A percentile compares a stretch with the other conserved stretches of the same genome.
Conservation (phyloP, 2,329 filamentous ascomycete genomes). For the Arthrobotrys iridis region DNA sequence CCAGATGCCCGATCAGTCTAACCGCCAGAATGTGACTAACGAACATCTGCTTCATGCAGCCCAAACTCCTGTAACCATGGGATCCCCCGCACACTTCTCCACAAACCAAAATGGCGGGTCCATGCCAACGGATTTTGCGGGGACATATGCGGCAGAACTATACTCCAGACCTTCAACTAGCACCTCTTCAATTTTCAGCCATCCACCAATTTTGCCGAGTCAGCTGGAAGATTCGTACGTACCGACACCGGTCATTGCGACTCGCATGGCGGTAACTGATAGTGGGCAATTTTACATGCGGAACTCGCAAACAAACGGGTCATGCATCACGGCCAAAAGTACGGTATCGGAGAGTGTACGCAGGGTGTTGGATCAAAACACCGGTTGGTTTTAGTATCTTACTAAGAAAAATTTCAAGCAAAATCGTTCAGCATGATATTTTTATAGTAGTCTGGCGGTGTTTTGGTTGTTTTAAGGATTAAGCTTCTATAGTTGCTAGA, state of each 20-base stretch:
- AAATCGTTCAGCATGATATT: background rate
- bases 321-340: background rate
- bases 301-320: background rate
- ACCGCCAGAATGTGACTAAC: background rate
- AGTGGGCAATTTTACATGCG: background rate
- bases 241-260: background rate
- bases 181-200: background rate
- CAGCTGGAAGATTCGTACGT: background rate
- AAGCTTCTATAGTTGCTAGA: too few species aligned
- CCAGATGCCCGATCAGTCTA: background rate
- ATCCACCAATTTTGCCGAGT: background rate
- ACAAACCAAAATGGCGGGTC: background rate
- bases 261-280: background rate
- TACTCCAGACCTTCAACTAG: slow-evolving; percentile 14
- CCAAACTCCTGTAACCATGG: background rate
- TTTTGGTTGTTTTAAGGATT: too few species aligned
- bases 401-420: background rate
- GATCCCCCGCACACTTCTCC: background rate
- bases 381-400: slow-evolving; percentile 31
- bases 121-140: background rate
- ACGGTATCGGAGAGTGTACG: slow-evolving; percentile 20
- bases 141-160: slow-evolving; percentile 18
- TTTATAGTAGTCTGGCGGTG: too few species aligned
- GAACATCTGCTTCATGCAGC: background rate
- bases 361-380: slow-evolving; percentile 27